A percentile compares a stretch with the other conserved stretches of the same genome.
Conservation (phyloP, 805 yeast species). For the Candida verbasci region DNA sequence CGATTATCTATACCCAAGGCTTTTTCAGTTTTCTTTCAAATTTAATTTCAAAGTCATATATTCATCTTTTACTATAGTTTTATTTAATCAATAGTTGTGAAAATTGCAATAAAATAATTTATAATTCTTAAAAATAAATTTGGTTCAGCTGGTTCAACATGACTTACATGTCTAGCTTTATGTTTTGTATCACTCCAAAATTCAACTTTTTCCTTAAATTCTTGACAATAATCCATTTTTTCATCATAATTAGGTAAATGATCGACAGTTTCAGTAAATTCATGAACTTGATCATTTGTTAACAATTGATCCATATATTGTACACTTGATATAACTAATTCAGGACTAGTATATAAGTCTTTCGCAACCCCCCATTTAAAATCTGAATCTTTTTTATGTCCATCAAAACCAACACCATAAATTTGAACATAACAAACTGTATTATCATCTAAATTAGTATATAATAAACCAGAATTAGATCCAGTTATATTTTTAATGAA, state of each 20-base stretch:
- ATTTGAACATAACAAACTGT: conserved; percentile 1
- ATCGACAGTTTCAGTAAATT: neutral
- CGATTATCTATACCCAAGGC: too few relatives aligned
- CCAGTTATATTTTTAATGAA: neutral
- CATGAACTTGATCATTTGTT: neutral
- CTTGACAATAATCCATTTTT: neutral
- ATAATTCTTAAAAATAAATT: neutral
- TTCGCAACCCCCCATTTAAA: conserved; percentile 1
- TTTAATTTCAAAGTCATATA: too few relatives aligned
- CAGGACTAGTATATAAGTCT: neutral
- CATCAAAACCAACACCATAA: neutral
- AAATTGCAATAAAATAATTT: neutral
- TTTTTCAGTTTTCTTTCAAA: too few relatives aligned
- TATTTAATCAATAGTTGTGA: neutral
- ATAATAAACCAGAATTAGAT: neutral
- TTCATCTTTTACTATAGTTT: too few relatives aligned
- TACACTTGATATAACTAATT: neutral
- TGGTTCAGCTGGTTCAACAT: neutral
- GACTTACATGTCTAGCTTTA: neutral
- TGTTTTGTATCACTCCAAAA: neutral
- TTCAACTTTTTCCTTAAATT: neutral
- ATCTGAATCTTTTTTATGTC: neutral
- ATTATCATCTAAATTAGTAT: conserved; percentile 1
- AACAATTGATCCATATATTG: conserved; percentile 1
- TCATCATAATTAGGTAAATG: neutral